Base-by-base conservation (phyloP, 345 rosid species). In the Camelina hispida region DNA sequence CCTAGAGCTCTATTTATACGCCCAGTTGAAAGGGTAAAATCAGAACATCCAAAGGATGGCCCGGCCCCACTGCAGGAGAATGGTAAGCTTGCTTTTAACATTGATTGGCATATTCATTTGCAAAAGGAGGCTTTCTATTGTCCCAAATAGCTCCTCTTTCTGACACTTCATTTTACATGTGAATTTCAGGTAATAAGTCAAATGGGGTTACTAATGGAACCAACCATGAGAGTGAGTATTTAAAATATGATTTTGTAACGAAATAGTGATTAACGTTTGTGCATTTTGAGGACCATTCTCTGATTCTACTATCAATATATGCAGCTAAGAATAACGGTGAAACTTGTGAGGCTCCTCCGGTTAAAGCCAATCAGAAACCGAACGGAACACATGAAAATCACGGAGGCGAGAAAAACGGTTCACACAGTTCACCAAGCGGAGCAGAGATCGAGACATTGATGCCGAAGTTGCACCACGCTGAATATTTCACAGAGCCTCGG, bases 401-500 rank as follows among this genome's bases (percentile, higher is more conserved):
- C 61, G 58, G 77, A 37, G 66, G 65, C 46, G 80, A 80, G 62
- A 83, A 80, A 75, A 90, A 88, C 14, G 85, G 84, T 65, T 69
- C 87, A n/a, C 82, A 82, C 52, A 81, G 54, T 82, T 85, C 88
- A 2, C 80, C 90, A 38, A 84, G 84, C 69, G 89, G 90, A 65
- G 86, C 93, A 53, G 96, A 89, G 61, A 87, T 95, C 34, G 89
- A 92, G 83, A 89, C 99, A n/a, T 71, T 87, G 55, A 83, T 95
- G 97, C 99, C 99, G 32, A 95, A 93, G 82, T 87, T 95, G 50
- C 81, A 90, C 3, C 80, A 86, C 53, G 79, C 87, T 17, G 98
- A 95, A 66, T 95, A 90, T 76, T 95, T 82, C 84, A 93, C 98
- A 18, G 97, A 92, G 77, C 99, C 99, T 32, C 85, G 90, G 25